phyloP scores from a whole-genome alignment of 768 basidiomycete genomes.

The Lentinus tigrinus region DNA sequence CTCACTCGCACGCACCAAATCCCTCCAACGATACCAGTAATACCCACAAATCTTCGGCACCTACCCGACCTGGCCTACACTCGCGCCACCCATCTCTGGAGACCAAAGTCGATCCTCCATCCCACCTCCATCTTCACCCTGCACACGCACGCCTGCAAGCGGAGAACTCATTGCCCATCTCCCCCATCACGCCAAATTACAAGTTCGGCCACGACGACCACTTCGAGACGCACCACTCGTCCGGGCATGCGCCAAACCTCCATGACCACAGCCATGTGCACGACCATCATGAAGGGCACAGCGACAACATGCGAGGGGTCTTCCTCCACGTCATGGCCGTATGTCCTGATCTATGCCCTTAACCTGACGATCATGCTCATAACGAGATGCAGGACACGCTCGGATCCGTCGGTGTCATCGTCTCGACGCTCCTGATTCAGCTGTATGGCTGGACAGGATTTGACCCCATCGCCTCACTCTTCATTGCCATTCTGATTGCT shows the following conservation, averaged over 20 bases:
- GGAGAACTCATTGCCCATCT: constrained; percentile 25
- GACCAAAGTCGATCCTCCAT: constrained; percentile 21
- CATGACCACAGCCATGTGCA: constrained; percentile 52
- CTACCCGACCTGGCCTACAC: constrained; percentile 8
- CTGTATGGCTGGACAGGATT: constrained; percentile 99
- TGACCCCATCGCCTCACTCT: constrained; percentile 95
- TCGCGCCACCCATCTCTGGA: constrained; percentile 20
- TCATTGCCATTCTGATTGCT: constrained; percentile 93
- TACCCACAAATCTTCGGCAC: constrained; percentile 14
- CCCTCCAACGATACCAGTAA: constrained; percentile 16
- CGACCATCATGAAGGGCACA: constrained; percentile 74
- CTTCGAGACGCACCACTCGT: constrained; percentile 41
- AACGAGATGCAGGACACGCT: constrained; percentile 70
- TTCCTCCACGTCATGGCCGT: constrained; percentile 97
- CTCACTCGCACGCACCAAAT: constrained; percentile 11
- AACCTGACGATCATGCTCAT: not conserved
- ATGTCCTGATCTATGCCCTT: constrained; percentile 28
- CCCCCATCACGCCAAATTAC: constrained; percentile 69
- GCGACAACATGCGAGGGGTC: constrained; percentile 99
- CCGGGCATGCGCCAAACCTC: constrained; percentile 41
- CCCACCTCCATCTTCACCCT: constrained; percentile 21
- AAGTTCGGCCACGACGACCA: constrained; percentile 54
- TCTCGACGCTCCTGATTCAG: constrained; percentile 93
- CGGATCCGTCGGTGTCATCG: constrained; percentile 96
- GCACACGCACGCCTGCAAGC: constrained; percentile 23